Percentiles rank a stretch among this genome's conserved stretches.
Conservation (phyloP, 2,329 filamentous ascomycete genomes). For the Akanthomyces dipterigenus region DNA sequence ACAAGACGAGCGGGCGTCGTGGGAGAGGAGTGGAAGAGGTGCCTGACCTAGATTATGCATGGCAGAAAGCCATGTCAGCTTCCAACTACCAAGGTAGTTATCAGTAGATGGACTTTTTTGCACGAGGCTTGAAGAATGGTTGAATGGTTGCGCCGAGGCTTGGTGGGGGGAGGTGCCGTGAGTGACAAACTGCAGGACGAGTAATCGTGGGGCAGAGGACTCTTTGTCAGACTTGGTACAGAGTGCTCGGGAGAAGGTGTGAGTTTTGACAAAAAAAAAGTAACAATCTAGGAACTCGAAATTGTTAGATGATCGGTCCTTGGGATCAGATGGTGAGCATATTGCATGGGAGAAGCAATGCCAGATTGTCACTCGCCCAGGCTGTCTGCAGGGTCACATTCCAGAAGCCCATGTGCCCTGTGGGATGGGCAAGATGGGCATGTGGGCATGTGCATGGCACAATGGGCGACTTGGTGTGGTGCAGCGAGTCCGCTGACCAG, state of each 20-base stretch:
- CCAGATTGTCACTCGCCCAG: background rate
- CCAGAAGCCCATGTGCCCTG: background rate
- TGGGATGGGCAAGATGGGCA: background rate
- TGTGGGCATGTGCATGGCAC: too few relatives aligned
- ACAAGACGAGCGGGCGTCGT: background rate
- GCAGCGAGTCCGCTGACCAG: background rate
- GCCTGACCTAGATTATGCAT: background rate
- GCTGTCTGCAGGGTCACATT: background rate
- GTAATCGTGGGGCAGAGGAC: background rate
- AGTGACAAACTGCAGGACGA: background rate
- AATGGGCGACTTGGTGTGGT: background rate
- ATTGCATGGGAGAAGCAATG: background rate
- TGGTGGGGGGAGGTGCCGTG: background rate
- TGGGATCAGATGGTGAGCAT: background rate
- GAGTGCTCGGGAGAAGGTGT: too few relatives aligned
- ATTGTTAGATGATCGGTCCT: too few relatives aligned
- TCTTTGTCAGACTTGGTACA: background rate
- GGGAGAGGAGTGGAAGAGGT: background rate
- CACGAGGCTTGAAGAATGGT: background rate
- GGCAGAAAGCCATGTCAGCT: constrained; percentile 1
- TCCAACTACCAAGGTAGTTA: background rate
- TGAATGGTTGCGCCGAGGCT: background rate
- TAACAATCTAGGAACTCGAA: background rate
- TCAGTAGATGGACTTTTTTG: background rate
- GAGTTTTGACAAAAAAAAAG: background rate